A percentile compares a stretch with the other conserved stretches of the same genome.
These are phyloP conservation scores for Penicillium canariense DNA, from an alignment of 495 filamentous ascomycete species.

Conservation along the genomic window DNA sequence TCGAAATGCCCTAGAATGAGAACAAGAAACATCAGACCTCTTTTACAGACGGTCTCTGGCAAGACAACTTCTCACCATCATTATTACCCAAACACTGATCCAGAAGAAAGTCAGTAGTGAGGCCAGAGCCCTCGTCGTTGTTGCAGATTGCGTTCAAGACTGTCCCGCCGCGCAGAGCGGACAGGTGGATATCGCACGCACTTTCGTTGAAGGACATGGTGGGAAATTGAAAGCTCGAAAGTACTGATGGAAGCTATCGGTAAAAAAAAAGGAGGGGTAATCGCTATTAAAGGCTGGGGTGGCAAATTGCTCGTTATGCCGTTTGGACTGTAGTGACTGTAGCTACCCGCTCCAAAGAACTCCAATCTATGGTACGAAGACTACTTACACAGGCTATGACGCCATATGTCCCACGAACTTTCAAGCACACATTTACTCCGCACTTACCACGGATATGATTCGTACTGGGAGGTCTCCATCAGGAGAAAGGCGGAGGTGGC, in stretches of 20 bases:
- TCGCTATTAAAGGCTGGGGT: neutral
- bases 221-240: neutral
- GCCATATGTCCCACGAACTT: neutral
- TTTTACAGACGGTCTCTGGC: neutral
- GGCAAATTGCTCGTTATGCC: neutral
- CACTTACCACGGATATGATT: neutral
- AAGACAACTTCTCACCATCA: conserved; percentile 7
- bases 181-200: conserved; percentile 15
- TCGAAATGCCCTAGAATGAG: conserved; percentile 7
- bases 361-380: neutral
- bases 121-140: conserved; percentile 16
- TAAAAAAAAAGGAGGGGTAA: neutral
- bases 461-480: neutral
- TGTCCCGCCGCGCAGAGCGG: conserved; percentile 1
- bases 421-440: neutral
- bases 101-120: conserved; percentile 9
- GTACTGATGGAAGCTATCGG: neutral
- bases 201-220: conserved; percentile 18
- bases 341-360: neutral
- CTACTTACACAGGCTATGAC: neutral
- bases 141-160: conserved; percentile 16
- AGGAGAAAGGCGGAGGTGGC: neutral
- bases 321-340: neutral
- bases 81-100: conserved; percentile 16
- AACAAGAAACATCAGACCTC: neutral